These are phyloP conservation scores for Dentipellis fragilis DNA, from an alignment of 768 basidiomycete species.

Conservation along the genomic window DNA sequence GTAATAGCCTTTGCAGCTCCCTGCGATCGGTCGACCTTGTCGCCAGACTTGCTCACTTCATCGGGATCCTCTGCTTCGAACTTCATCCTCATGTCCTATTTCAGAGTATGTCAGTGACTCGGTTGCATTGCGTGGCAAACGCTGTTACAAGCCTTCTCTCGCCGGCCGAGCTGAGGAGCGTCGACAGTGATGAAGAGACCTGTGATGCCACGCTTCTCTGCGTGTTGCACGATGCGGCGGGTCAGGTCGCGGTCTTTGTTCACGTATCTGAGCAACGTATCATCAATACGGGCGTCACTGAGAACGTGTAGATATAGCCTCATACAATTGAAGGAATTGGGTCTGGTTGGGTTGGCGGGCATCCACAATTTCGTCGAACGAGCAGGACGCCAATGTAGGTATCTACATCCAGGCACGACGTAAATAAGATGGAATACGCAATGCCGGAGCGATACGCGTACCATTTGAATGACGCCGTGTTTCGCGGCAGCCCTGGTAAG, in stretches of 20 bases:
- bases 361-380: constrained; percentile 93
- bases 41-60: constrained; percentile 38
- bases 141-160: constrained; percentile 54
- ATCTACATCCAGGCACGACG: constrained; percentile 41
- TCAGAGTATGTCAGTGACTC: not conserved
- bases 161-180: constrained; percentile 88
- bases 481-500: constrained; percentile 84
- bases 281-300: not conserved
- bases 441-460: constrained; percentile 13
- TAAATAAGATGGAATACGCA: not conserved
- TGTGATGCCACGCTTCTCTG: constrained; percentile 84
- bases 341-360: constrained; percentile 69
- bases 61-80: constrained; percentile 74
- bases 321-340: constrained; percentile 80
- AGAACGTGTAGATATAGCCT: not conserved
- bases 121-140: too few species aligned
- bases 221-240: constrained; percentile 79
- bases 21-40: constrained; percentile 68
- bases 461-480: constrained; percentile 69
- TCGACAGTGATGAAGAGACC: constrained; percentile 96
- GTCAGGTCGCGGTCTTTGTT: constrained; percentile 86
- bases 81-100: constrained; percentile 89
- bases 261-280: constrained; percentile 52
- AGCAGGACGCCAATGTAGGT: constrained; percentile 89
- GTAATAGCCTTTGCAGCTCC: constrained; percentile 93